Evolutionary conservation across 2,329 filamentous ascomycete species (phyloP).

Genomic region (Coniochaeta sp.): DNA sequence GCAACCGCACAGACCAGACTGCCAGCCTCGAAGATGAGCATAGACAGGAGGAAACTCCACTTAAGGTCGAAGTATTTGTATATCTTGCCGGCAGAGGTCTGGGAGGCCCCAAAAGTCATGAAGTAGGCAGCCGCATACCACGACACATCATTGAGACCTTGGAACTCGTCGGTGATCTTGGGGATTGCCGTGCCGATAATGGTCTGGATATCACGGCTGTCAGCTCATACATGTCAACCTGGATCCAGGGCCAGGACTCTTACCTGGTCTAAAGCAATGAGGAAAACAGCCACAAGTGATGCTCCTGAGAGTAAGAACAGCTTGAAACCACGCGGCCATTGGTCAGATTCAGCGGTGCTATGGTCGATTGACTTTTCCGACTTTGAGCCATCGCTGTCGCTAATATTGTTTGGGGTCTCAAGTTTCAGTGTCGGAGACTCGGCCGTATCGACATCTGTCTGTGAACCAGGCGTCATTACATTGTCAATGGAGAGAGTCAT

Average conservation of each 20-base stretch:
- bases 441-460: too few species aligned
- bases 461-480: too few species aligned
- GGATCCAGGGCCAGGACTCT: neutral
- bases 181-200: constrained; percentile 27
- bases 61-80: constrained; percentile 25
- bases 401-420: neutral
- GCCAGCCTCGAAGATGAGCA: constrained; percentile 29
- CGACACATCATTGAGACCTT: constrained; percentile 29
- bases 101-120: constrained; percentile 22
- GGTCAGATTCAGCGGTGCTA: neutral
- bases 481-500: too few species aligned
- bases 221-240: neutral
- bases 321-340: constrained; percentile 7
- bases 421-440: too few species aligned
- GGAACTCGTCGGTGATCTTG: constrained; percentile 21
- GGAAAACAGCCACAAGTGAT: constrained; percentile 23
- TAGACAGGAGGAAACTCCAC: constrained; percentile 21
- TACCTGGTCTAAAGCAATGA: constrained; percentile 22
- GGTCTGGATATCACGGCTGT: constrained; percentile 1
- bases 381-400: neutral
- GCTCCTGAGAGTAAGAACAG: constrained; percentile 20
- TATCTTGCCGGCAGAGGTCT: constrained; percentile 20
- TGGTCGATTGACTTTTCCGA: neutral
- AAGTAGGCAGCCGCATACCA: constrained; percentile 32
- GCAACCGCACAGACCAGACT: constrained; percentile 27